Evolutionary conservation across 257 asterid genomes (phyloP).

Genomic region (Jacaranda mimosifolia): DNA sequence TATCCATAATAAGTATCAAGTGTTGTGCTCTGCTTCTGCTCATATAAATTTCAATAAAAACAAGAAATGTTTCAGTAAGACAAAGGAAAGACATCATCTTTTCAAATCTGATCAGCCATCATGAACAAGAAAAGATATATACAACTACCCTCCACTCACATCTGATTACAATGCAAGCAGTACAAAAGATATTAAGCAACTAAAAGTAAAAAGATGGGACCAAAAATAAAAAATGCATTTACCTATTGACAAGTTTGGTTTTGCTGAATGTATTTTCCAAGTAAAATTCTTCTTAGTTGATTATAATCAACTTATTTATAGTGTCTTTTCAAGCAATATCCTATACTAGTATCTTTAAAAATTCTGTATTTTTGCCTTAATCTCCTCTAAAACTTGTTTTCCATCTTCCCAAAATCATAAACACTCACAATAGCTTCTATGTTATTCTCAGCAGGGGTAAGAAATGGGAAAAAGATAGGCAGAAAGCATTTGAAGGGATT

Average conservation of each 20-base stretch:
- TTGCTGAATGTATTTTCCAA: neutral
- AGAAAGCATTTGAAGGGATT: neutral
- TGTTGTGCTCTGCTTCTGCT: neutral
- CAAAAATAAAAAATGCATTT: neutral
- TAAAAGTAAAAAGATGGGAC: neutral
- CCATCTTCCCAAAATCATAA: neutral
- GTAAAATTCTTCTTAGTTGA: conserved; percentile 20
- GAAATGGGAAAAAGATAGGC: too few species aligned
- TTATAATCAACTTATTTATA: neutral
- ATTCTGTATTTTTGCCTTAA: neutral
- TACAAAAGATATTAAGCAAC: neutral
- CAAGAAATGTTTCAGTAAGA: neutral
- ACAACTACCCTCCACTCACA: neutral
- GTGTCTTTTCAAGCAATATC: neutral
- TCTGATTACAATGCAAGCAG: neutral
- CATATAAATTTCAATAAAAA: neutral
- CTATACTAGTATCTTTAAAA: neutral
- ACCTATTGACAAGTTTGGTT: neutral
- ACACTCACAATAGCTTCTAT: neutral
- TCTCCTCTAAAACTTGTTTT: neutral
- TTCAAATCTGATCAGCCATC: neutral
- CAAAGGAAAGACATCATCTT: neutral
- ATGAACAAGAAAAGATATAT: neutral
- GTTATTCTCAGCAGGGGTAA: too few species aligned
- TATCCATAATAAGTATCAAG: neutral